A percentile compares a stretch with the other conserved stretches of the same genome.
Evolutionary conservation across 2,329 filamentous ascomycete genomes (phyloP).

Genomic region (Paracoccidioides lutzii): DNA sequence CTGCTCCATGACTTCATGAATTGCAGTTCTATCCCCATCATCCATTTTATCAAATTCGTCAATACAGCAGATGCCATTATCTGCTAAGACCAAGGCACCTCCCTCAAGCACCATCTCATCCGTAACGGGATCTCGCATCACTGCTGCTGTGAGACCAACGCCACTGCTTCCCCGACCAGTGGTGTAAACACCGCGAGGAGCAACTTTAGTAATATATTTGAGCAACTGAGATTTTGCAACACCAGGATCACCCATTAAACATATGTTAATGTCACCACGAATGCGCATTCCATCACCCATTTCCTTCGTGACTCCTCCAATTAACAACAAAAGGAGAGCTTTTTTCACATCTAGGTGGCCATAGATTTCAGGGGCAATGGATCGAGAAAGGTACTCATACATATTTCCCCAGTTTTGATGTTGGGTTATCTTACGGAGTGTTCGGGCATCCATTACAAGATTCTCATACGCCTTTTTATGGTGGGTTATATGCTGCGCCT

Average conservation of each 20-base stretch:
- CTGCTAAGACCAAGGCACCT: constrained; percentile 63
- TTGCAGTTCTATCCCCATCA: constrained; percentile 62
- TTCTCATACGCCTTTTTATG: constrained; percentile 98
- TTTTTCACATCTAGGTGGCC: constrained; percentile 97
- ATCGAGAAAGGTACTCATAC: constrained; percentile 90
- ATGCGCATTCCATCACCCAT: constrained; percentile 99
- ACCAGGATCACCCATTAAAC: constrained; percentile 98
- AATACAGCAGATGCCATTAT: constrained; percentile 73
- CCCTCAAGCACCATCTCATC: constrained; percentile 70
- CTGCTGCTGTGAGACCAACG: constrained; percentile 68
- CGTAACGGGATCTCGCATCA: constrained; percentile 68
- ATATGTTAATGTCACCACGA: constrained; percentile 96
- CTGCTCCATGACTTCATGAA: constrained; percentile 82
- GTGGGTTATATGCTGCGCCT: constrained; percentile 84
- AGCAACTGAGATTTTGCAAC: constrained; percentile 97
- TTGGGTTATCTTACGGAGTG: constrained; percentile 72
- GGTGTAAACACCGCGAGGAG: constrained; percentile 78
- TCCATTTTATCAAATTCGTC: constrained; percentile 84
- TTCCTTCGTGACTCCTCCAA: constrained; percentile 90
- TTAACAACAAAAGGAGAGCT: constrained; percentile 83
- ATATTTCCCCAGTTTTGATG: constrained; percentile 77
- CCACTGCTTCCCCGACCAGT: constrained; percentile 71
- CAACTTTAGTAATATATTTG: constrained; percentile 97
- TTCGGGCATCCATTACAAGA: constrained; percentile 66
- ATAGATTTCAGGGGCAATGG: constrained; percentile 94